Conservation (phyloP, 164 flowering plant genomes). For the Stephania japonica region DNA sequence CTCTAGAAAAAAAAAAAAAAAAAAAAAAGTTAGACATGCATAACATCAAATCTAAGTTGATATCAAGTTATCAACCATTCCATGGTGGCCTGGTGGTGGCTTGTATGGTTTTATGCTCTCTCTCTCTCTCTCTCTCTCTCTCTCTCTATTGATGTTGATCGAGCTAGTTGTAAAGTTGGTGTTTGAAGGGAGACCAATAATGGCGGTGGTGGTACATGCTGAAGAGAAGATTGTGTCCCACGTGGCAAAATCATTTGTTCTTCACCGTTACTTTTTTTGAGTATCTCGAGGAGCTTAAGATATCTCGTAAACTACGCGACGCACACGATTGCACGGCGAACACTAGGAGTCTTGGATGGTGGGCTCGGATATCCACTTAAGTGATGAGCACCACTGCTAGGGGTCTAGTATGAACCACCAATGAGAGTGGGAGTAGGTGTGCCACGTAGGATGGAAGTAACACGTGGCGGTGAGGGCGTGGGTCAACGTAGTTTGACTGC, state of each 20-base stretch:
- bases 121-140: not conserved
- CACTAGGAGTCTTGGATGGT: not conserved
- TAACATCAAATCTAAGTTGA: too few species aligned
- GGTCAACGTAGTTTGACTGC: not conserved
- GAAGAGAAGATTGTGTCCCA: not conserved
- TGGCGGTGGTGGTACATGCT: not conserved
- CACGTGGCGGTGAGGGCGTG: not conserved
- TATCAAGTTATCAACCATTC: not conserved
- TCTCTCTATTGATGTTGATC: not conserved
- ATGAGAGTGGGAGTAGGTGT: not conserved
- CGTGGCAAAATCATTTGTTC: not conserved
- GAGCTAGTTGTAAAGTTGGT: not conserved
- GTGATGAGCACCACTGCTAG: not conserved
- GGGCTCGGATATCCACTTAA: not conserved
- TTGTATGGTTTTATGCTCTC: not conserved
- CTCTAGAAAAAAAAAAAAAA: too few species aligned
- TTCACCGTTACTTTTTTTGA: not conserved
- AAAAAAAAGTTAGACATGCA: too few species aligned
- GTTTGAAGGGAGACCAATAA: not conserved
- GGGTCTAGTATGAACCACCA: not conserved
- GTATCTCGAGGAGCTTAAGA: not conserved
- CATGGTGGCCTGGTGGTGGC: conserved; percentile 8
- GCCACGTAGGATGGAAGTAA: not conserved
- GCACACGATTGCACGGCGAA: not conserved
- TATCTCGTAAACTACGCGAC: not conserved